Percentiles rank a stretch among this genome's conserved stretches.
These are phyloP conservation scores for Fusarium avenaceum DNA, from an alignment of 2,329 filamentous ascomycete species.

Conservation along the genomic window DNA sequence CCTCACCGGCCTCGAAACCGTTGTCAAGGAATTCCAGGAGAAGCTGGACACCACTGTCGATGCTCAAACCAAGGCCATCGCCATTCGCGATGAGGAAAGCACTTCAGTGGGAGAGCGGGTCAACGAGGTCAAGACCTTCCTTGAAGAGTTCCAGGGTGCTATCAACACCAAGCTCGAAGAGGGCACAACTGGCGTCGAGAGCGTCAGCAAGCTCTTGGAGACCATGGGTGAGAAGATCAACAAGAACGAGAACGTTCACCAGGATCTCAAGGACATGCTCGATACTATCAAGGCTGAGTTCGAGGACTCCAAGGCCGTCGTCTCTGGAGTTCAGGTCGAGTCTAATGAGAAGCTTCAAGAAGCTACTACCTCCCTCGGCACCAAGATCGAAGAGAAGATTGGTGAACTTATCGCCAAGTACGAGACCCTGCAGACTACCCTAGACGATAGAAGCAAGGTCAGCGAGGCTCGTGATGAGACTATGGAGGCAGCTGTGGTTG, in stretches of 20 bases:
- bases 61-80: slow-evolving; percentile 81
- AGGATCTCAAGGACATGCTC: slow-evolving; percentile 78
- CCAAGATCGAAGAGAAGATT: slow-evolving; percentile 75
- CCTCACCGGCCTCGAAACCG: slow-evolving; percentile 73
- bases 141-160: slow-evolving; percentile 83
- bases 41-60: slow-evolving; percentile 76
- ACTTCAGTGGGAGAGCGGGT: slow-evolving; percentile 83
- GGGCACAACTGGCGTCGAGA: slow-evolving; percentile 78
- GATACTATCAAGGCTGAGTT: slow-evolving; percentile 87
- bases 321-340: slow-evolving; percentile 85
- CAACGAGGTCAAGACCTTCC: slow-evolving; percentile 79
- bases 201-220: slow-evolving; percentile 77
- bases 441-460: slow-evolving; percentile 80
- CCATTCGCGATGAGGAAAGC: slow-evolving; percentile 87
- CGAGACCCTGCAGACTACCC: slow-evolving; percentile 81
- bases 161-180: slow-evolving; percentile 83
- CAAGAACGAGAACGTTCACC: slow-evolving; percentile 68
- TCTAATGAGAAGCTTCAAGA: slow-evolving; percentile 81
- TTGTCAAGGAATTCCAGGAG: slow-evolving; percentile 80
- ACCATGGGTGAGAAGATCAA: slow-evolving; percentile 73
- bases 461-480: slow-evolving; percentile 80
- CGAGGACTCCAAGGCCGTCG: slow-evolving; percentile 84
- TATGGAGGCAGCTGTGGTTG: slow-evolving; percentile 79
- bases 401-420: slow-evolving; percentile 87
- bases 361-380: slow-evolving; percentile 65